Percentiles rank a stretch among this genome's conserved stretches.
Evolutionary conservation across 2,329 filamentous ascomycete genomes (phyloP).

Genomic region (Aspergillus thermomutatus): DNA sequence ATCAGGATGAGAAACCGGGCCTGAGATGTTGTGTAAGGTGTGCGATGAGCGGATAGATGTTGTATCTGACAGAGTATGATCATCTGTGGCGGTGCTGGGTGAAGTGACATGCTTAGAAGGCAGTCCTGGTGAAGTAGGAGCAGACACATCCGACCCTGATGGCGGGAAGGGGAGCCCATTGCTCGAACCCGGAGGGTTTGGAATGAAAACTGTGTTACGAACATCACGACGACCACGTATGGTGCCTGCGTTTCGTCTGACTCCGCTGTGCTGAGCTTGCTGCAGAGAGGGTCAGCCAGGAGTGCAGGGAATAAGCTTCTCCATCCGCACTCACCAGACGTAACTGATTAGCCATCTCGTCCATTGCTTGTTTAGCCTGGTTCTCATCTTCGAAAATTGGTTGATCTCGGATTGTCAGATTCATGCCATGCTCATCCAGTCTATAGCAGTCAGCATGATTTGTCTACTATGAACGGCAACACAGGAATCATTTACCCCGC

Average conservation of each 20-base stretch:
- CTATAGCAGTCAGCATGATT: constrained; percentile 24
- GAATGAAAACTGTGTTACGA: constrained; percentile 83
- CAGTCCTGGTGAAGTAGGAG: constrained; percentile 36
- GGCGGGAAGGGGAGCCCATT: constrained; percentile 28
- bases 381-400: constrained; percentile 49
- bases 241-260: constrained; percentile 69
- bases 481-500: constrained; percentile 28
- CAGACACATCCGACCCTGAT: constrained; percentile 23
- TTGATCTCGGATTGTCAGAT: constrained; percentile 47
- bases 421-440: constrained; percentile 43
- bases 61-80: constrained; percentile 74
- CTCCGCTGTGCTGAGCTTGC: constrained; percentile 48
- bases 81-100: constrained; percentile 55
- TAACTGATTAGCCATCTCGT: constrained; percentile 48
- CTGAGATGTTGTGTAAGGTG: constrained; percentile 66
- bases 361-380: constrained; percentile 48
- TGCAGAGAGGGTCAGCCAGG: constrained; percentile 22
- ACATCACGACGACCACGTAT: constrained; percentile 86
- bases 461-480: not conserved
- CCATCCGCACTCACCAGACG: constrained; percentile 35
- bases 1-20: constrained; percentile 75
- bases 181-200: constrained; percentile 43
- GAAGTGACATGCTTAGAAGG: constrained; percentile 41
- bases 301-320: not conserved
- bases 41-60: constrained; percentile 88